A percentile compares a stretch with the other conserved stretches of the same genome.
Evolutionary conservation across 306 rosid genomes (phyloP).

Genomic region (Datisca glomerata): DNA sequence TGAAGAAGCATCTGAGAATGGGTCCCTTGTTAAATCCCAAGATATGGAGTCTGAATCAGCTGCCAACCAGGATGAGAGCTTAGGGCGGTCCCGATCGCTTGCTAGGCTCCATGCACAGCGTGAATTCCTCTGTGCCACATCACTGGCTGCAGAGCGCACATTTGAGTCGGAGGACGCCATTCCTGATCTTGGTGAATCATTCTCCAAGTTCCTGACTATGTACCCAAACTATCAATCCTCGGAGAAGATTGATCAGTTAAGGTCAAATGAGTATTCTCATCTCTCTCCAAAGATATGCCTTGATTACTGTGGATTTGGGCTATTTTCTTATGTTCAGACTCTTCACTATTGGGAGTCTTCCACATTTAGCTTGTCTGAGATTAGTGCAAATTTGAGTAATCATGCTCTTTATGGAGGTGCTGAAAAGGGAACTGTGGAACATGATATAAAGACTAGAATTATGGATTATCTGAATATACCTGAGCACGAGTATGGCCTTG

Average conservation of each 20-base stretch:
- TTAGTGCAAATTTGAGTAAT: constrained; percentile 88
- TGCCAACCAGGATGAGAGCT: constrained; percentile 27
- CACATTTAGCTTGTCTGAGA: constrained; percentile 94
- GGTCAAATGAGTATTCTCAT: constrained; percentile 64
- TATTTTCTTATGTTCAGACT: constrained; percentile 85
- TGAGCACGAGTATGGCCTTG: constrained; percentile 92
- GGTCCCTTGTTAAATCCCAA: constrained; percentile 62
- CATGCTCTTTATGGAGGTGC: constrained; percentile 95
- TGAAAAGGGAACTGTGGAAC: constrained; percentile 79
- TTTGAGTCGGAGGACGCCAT: constrained; percentile 61
- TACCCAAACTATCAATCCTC: constrained; percentile 60
- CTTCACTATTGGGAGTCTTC: constrained; percentile 92
- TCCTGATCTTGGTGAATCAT: constrained; percentile 51
- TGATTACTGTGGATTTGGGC: constrained; percentile 93
- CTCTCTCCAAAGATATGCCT: constrained; percentile 73
- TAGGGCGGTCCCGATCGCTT: constrained; percentile 72
- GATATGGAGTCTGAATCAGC: constrained; percentile 55
- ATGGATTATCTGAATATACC: constrained; percentile 95
- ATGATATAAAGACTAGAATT: constrained; percentile 76
- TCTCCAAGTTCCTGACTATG: constrained; percentile 72
- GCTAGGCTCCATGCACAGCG: constrained; percentile 74
- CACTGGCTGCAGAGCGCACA: constrained; percentile 62
- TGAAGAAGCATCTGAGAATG: constrained; percentile 96
- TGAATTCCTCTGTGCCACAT: constrained; percentile 67
- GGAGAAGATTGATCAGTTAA: constrained; percentile 63